These are phyloP conservation scores for Trichoderma gracile DNA, from an alignment of 2,329 filamentous ascomycete genomes.

Conservation along the genomic window DNA sequence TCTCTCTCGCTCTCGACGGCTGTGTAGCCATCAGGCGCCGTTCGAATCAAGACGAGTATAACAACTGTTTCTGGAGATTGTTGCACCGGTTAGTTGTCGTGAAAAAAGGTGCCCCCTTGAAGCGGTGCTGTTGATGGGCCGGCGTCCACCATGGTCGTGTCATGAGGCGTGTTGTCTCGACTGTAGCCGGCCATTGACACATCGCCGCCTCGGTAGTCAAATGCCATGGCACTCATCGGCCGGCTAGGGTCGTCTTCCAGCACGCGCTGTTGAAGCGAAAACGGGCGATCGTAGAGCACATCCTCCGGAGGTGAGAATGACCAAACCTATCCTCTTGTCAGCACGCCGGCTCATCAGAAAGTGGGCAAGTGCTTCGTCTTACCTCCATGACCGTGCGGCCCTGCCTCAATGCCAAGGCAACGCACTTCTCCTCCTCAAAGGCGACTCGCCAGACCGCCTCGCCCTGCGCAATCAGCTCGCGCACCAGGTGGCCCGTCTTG, in stretches of 20 bases:
- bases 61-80: neutral
- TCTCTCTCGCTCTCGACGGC: constrained; percentile 20
- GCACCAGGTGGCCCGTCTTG: constrained; percentile 83
- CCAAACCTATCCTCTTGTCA: constrained; percentile 67
- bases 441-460: constrained; percentile 98
- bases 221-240: constrained; percentile 54
- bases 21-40: constrained; percentile 19
- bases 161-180: constrained; percentile 44
- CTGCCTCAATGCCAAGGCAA: constrained; percentile 85
- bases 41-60: neutral
- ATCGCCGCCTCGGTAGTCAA: constrained; percentile 45
- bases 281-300: constrained; percentile 53
- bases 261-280: constrained; percentile 51
- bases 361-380: no score
- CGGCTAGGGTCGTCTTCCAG: constrained; percentile 49
- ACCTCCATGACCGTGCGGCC: constrained; percentile 97
- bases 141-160: constrained; percentile 59
- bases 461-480: constrained; percentile 86
- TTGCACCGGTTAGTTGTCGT: constrained; percentile 43
- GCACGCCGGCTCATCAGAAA: constrained; percentile 22
- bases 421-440: constrained; percentile 97
- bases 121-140: constrained; percentile 57
- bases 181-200: constrained; percentile 36
- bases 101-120: constrained; percentile 53
- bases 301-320: constrained; percentile 88